Evolutionary conservation across 768 basidiomycete species (phyloP).

Genomic region (Leccinum broughii): DNA sequence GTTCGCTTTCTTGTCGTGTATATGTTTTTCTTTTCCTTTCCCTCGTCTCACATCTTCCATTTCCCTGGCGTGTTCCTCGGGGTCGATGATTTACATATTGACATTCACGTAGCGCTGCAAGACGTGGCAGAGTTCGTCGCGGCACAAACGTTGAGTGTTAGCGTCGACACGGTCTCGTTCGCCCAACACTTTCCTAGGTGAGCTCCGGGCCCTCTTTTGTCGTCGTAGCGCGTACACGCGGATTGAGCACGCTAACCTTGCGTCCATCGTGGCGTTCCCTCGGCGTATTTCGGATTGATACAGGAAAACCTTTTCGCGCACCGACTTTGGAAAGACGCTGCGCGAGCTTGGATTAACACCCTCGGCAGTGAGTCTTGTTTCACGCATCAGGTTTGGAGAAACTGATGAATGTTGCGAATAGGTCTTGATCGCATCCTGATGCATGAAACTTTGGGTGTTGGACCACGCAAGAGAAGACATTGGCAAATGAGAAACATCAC

Average conservation of each 20-base stretch:
- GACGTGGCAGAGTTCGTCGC: slow-evolving; percentile 90
- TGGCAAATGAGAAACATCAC: neutral
- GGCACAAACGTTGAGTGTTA: slow-evolving; percentile 63
- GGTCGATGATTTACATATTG: neutral
- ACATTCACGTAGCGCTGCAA: slow-evolving; percentile 57
- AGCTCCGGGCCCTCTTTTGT: slow-evolving; percentile 13
- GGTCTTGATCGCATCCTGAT: slow-evolving; percentile 54
- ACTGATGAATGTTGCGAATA: slow-evolving; percentile 23
- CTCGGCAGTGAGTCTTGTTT: slow-evolving; percentile 54
- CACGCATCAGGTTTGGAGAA: neutral
- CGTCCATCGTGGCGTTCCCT: neutral
- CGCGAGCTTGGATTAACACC: slow-evolving; percentile 87
- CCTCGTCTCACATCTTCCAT: neutral
- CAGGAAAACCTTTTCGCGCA: slow-evolving; percentile 65
- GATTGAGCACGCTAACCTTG: neutral
- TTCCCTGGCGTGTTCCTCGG: neutral
- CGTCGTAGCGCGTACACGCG: neutral
- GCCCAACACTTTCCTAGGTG: slow-evolving; percentile 86
- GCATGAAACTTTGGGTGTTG: neutral
- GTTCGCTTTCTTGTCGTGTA: neutral
- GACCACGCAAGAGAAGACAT: neutral
- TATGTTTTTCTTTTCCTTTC: too few species aligned
- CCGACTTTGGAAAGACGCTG: slow-evolving; percentile 79
- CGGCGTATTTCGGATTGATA: neutral
- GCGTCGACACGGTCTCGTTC: slow-evolving; percentile 77